Evolutionary conservation across 768 basidiomycete genomes (phyloP).

Genomic region (Clathrus columnatus): DNA sequence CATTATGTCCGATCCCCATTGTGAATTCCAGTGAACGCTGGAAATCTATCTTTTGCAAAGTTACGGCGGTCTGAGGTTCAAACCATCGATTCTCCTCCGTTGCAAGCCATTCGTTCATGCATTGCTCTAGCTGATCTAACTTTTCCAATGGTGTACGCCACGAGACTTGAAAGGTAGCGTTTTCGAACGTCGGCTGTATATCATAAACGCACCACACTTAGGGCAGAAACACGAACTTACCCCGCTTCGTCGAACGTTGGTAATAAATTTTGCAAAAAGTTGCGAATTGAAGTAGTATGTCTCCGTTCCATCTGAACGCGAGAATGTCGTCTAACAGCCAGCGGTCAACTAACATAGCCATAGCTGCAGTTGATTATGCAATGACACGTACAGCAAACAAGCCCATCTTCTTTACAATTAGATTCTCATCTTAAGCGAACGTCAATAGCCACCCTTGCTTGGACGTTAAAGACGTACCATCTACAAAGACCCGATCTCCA

Average conservation of each 20-base stretch:
- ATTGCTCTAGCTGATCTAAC: conserved; percentile 58
- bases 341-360: background rate
- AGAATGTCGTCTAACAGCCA: conserved; percentile 63
- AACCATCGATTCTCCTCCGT: conserved; percentile 79
- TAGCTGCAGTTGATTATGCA: background rate
- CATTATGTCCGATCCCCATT: conserved; percentile 51
- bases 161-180: conserved; percentile 57
- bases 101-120: conserved; percentile 64
- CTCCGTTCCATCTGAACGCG: conserved; percentile 65
- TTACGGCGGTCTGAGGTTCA: conserved; percentile 55
- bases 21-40: conserved; percentile 63
- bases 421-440: conserved; percentile 41
- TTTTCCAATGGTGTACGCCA: conserved; percentile 70
- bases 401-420: conserved; percentile 74
- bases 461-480: conserved; percentile 28
- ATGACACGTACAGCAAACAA: conserved; percentile 53
- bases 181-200: conserved; percentile 59
- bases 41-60: conserved; percentile 52
- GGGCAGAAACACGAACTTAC: conserved; percentile 25
- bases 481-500: conserved; percentile 74
- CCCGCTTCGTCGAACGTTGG: conserved; percentile 66
- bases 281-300: conserved; percentile 79
- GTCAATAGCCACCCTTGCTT: background rate
- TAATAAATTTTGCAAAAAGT: conserved; percentile 66
- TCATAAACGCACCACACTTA: background rate